These are phyloP conservation scores for Wallacemonas sp. DNA, from an alignment of 208 protist species.

Conservation along the genomic window DNA sequence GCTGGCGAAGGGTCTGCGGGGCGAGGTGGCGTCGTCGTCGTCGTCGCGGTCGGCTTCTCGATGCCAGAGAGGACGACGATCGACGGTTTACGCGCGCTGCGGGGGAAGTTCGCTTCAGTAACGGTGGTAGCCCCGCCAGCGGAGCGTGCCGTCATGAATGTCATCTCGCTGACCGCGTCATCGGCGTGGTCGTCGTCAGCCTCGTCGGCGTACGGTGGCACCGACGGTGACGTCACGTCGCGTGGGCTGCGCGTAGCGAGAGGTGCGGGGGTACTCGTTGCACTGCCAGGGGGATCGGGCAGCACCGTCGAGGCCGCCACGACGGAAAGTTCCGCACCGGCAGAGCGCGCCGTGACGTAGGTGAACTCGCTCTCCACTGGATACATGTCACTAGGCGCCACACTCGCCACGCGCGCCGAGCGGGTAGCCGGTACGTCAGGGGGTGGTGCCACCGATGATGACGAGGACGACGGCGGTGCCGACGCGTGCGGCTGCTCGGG, in stretches of 20 bases:
- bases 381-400: neutral
- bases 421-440: too few relatives aligned
- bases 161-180: neutral
- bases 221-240: too few relatives aligned
- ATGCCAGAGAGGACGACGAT: neutral
- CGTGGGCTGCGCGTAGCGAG: too few relatives aligned
- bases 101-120: neutral
- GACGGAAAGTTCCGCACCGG: neutral
- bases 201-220: neutral
- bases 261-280: too few relatives aligned
- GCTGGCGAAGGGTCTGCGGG: neutral
- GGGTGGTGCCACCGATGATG: neutral
- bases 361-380: constrained; percentile 8
- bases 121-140: constrained; percentile 1
- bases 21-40: neutral
- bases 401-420: too few relatives aligned
- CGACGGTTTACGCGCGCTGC: neutral
- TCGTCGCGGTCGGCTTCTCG: neutral
- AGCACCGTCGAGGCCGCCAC: neutral
- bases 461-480: neutral
- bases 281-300: neutral
- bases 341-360: constrained; percentile 3
- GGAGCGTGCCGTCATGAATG: constrained; percentile 1
- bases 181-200: neutral
- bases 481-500: neutral